Percentiles rank a stretch among this genome's conserved stretches.
These are phyloP conservation scores for Fusarium bulbicola DNA, from an alignment of 2,329 filamentous ascomycete genomes.

Conservation along the genomic window DNA sequence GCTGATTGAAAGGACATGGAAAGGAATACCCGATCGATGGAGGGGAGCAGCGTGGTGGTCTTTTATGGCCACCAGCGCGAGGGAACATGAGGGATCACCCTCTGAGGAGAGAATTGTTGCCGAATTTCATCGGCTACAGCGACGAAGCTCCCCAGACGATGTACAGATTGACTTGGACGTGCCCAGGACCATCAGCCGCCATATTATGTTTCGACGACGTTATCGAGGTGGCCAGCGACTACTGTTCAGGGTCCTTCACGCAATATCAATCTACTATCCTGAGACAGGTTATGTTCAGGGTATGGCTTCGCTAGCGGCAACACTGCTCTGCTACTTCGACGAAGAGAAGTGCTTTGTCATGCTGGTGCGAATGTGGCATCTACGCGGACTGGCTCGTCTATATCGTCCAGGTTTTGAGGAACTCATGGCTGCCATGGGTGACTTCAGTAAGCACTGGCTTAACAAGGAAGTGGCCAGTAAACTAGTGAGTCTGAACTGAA, in stretches of 20 bases:
- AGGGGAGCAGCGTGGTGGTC: constrained; percentile 93
- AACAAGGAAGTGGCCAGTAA: constrained; percentile 81
- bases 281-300: constrained; percentile 96
- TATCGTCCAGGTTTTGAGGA: constrained; percentile 87
- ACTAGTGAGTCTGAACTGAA: constrained; percentile 66
- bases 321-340: constrained; percentile 94
- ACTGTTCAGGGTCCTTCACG: constrained; percentile 91
- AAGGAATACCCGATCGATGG: constrained; percentile 97
- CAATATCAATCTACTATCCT: constrained; percentile 89
- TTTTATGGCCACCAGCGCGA: constrained; percentile 83
- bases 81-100: constrained; percentile 65
- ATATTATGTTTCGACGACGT: constrained; percentile 95
- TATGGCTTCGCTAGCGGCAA: constrained; percentile 94
- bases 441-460: constrained; percentile 89
- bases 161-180: constrained; percentile 98
- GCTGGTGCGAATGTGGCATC: constrained; percentile 92
- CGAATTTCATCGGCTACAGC: constrained; percentile 77
- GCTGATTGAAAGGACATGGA: constrained; percentile 92
- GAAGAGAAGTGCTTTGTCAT: constrained; percentile 95
- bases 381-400: constrained; percentile 84
- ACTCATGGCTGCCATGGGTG: constrained; percentile 83
- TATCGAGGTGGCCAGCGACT: constrained; percentile 93
- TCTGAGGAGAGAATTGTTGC: constrained; percentile 77
- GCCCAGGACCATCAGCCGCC: constrained; percentile 89
- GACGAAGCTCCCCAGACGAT: constrained; percentile 83